These are phyloP conservation scores for Pythium grandisporangium DNA, from an alignment of 352 stramenopile genomes.

Conservation along the genomic window DNA sequence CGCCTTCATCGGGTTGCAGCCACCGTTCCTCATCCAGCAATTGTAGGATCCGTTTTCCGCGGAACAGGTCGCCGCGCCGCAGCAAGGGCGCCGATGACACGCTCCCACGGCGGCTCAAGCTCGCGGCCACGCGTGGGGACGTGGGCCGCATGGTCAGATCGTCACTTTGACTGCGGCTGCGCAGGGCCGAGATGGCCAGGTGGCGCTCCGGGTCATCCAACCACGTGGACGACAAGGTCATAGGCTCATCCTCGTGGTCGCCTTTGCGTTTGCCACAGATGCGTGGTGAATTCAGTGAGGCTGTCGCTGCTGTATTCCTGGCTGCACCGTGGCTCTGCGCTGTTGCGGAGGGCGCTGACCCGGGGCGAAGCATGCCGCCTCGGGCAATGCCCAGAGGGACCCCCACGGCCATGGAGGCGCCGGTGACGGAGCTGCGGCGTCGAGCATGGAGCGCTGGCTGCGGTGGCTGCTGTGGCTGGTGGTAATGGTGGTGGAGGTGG, in stretches of 20 bases:
- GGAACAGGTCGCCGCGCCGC: conserved; percentile 26
- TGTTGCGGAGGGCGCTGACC: conserved; percentile 11
- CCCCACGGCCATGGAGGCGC: conserved; percentile 1
- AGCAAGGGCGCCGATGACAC: conserved; percentile 17
- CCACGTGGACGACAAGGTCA: neutral
- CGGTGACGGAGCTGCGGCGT: conserved; percentile 7
- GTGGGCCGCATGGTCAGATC: conserved; percentile 14
- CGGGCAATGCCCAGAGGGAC: conserved; percentile 1
- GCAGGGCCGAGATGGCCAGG: conserved; percentile 4
- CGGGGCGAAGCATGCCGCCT: conserved; percentile 1
- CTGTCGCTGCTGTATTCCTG: too few species aligned
- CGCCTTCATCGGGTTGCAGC: conserved; percentile 41
- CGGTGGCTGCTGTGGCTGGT: too few species aligned
- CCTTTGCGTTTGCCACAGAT: conserved; percentile 8
- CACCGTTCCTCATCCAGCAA: conserved; percentile 69
- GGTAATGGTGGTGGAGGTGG: too few species aligned
- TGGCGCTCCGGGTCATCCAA: neutral
- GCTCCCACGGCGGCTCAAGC: conserved; percentile 26
- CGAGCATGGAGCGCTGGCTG: too few species aligned
- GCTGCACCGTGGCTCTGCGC: too few species aligned
- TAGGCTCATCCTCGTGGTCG: conserved; percentile 6
- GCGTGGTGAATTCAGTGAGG: neutral
- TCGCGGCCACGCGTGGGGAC: conserved; percentile 7
- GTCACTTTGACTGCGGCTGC: conserved; percentile 30
- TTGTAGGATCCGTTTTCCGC: conserved; percentile 67